Percentiles rank a stretch among this genome's conserved stretches.
phyloP scores from a whole-genome alignment of 2,329 filamentous ascomycete genomes.

The Penicillium nordicum region DNA sequence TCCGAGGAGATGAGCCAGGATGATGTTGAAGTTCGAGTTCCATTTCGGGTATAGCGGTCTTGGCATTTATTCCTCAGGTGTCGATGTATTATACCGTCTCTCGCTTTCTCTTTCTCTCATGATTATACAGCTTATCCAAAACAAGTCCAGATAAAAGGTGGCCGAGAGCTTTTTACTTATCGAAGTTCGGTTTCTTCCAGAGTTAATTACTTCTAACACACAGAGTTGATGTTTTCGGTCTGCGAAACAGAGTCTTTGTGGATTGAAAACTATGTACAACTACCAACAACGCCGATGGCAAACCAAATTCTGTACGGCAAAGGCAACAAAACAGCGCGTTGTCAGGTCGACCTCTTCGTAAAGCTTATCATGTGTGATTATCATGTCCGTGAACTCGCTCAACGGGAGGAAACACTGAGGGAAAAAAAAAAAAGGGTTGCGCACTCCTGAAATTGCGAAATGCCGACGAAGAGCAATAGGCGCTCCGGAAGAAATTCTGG shows the following conservation, averaged over 20 bases:
- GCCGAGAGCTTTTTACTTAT: background rate
- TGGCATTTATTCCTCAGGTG: conserved; percentile 6
- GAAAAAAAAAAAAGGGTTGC: background rate
- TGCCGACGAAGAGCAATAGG: background rate
- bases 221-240: background rate
- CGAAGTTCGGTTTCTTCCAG: background rate
- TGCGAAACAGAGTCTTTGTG: background rate
- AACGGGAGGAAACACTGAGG: background rate
- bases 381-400: background rate
- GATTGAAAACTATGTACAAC: background rate
- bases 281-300: background rate
- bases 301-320: background rate
- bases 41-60: conserved; percentile 3
- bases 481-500: background rate
- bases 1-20: conserved; percentile 8
- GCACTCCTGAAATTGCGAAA: background rate
- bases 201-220: too few relatives aligned
- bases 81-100: background rate
- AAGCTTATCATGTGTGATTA: background rate
- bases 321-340: background rate
- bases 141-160: background rate
- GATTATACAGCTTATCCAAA: background rate
- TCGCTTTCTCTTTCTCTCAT: background rate
- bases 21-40: conserved; percentile 12
- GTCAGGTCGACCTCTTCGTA: background rate